phyloP scores from a whole-genome alignment of 1,284 basidiomycete species.

The Pseudozyma flocculosa region DNA sequence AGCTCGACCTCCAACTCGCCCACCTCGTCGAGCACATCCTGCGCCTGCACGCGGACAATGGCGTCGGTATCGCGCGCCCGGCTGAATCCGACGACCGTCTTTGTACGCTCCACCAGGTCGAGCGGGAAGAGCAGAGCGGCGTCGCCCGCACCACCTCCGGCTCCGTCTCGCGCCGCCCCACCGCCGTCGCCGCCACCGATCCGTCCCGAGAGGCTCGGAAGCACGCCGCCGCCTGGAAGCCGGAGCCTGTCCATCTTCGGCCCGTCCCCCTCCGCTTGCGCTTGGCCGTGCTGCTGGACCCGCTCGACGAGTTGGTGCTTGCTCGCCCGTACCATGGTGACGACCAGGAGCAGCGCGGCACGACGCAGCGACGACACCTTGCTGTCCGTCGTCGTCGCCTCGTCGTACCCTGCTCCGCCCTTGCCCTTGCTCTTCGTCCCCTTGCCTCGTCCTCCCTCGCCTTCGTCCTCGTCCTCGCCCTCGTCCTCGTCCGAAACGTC shows the following conservation, averaged over 20 bases:
- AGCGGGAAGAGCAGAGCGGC: conserved; percentile 23
- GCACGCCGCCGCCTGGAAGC: not conserved
- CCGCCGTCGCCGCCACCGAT: too few relatives aligned
- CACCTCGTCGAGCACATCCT: conserved; percentile 26
- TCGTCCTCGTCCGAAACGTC: conserved; percentile 19
- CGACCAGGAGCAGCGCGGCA: conserved; percentile 46
- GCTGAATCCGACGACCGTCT: conserved; percentile 13
- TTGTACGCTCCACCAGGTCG: conserved; percentile 7
- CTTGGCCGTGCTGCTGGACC: too few relatives aligned
- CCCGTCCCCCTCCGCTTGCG: too few relatives aligned
- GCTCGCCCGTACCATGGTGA: conserved; percentile 32
- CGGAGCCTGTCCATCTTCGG: not conserved
- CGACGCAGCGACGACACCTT: conserved; percentile 49
- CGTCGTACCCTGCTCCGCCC: conserved; percentile 5
- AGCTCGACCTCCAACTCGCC: conserved; percentile 14
- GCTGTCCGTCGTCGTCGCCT: conserved; percentile 33
- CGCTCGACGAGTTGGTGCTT: conserved; percentile 36
- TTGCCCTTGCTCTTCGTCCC: conserved; percentile 16
- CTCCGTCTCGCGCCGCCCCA: too few relatives aligned
- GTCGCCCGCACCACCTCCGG: not conserved
- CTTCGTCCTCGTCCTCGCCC: conserved; percentile 5
- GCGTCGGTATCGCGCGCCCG: conserved; percentile 26
- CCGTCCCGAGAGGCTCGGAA: not conserved
- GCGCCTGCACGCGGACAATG: conserved; percentile 40
- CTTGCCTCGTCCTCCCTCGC: conserved; percentile 11